Evolutionary conservation across 495 filamentous ascomycete species (phyloP).

Genomic region (Xylaria intraflava): DNA sequence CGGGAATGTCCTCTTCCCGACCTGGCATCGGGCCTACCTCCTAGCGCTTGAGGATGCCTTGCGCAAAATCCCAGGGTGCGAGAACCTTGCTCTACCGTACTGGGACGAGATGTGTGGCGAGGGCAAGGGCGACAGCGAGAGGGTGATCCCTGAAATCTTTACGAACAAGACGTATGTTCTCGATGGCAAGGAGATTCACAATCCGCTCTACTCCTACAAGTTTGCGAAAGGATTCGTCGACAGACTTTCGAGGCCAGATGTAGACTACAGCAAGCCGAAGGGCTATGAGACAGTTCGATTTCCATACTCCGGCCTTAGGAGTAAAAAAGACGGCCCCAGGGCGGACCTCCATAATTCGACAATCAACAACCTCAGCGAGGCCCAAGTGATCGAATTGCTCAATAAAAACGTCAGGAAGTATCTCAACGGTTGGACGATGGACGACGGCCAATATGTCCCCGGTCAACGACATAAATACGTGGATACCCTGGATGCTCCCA

Average conservation of each 20-base stretch:
- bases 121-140: neutral
- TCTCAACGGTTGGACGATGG: too few species aligned
- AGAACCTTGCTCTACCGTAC: constrained; percentile 23
- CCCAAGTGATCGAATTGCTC: neutral
- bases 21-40: constrained; percentile 33
- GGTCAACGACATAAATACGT: constrained; percentile 6
- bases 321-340: neutral
- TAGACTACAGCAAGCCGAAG: constrained; percentile 22
- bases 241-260: too few species aligned
- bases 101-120: constrained; percentile 3
- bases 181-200: constrained; percentile 9
- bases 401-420: constrained; percentile 11
- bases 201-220: constrained; percentile 23
- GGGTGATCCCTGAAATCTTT: neutral
- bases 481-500: constrained; percentile 17
- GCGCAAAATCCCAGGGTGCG: neutral
- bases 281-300: constrained; percentile 20
- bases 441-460: neutral
- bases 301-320: constrained; percentile 21
- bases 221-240: neutral
- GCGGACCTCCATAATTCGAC: constrained; percentile 13
- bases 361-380: neutral
- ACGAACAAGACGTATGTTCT: constrained; percentile 6
- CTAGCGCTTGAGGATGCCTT: constrained; percentile 18
- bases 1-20: constrained; percentile 36